These are phyloP conservation scores for Coemansia sp. DNA, from an alignment of 192 early-diverging fungal species.

Conservation along the genomic window DNA sequence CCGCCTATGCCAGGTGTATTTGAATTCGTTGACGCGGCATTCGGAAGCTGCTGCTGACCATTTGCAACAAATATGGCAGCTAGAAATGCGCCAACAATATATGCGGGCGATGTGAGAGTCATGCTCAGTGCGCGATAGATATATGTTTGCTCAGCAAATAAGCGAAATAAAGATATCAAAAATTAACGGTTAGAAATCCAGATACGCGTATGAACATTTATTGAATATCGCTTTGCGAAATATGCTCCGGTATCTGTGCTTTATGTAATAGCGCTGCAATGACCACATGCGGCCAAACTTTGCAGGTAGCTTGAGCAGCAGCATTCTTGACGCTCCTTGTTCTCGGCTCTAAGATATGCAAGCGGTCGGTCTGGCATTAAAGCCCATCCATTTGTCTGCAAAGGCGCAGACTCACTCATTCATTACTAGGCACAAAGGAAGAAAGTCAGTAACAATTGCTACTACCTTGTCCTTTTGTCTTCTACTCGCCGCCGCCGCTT, in stretches of 20 bases:
- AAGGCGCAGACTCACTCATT: background rate
- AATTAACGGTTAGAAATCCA: background rate
- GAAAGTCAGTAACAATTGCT: constrained; percentile 5
- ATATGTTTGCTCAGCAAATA: background rate
- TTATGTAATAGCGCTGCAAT: background rate
- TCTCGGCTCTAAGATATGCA: background rate
- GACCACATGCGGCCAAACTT: background rate
- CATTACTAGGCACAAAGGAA: background rate
- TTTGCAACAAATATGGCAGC: background rate
- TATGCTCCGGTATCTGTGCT: background rate
- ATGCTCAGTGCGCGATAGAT: background rate
- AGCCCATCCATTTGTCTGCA: background rate
- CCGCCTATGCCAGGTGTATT: constrained; percentile 3
- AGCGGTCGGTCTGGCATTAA: background rate
- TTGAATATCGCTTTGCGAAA: background rate
- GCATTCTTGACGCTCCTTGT: background rate
- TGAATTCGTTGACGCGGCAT: background rate
- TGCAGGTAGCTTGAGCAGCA: background rate
- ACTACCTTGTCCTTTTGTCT: constrained; percentile 3
- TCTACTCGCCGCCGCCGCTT: background rate
- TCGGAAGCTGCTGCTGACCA: constrained; percentile 4
- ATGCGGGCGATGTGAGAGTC: background rate
- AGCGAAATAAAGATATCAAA: background rate
- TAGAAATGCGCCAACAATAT: background rate
- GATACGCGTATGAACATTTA: background rate